Evolutionary conservation across 2,329 filamentous ascomycete genomes (phyloP).

Genomic region (Cladorrhinum sp.): DNA sequence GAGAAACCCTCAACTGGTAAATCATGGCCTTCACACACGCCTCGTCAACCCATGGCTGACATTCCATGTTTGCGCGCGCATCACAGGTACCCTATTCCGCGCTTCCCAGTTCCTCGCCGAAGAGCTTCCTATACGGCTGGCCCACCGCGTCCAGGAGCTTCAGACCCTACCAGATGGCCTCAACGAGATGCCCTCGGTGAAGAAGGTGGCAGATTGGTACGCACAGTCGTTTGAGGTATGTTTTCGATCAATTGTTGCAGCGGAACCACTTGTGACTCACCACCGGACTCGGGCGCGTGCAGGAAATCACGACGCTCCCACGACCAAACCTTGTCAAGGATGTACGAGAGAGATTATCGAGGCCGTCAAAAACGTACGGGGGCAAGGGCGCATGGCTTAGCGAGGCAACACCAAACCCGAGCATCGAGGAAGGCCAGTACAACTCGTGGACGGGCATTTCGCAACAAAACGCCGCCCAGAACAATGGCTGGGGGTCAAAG

Average conservation of each 20-base stretch:
- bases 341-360: constrained; percentile 74
- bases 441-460: constrained; percentile 51
- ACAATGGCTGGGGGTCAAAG: constrained; percentile 38
- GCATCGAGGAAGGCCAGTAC: constrained; percentile 80
- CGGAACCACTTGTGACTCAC: constrained; percentile 31
- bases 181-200: constrained; percentile 96
- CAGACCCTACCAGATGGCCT: constrained; percentile 89
- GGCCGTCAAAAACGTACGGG: constrained; percentile 51
- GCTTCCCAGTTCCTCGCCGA: constrained; percentile 98
- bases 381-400: constrained; percentile 66
- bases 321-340: constrained; percentile 74
- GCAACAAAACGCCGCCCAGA: constrained; percentile 40
- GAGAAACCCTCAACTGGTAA: constrained; percentile 86
- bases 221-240: constrained; percentile 97
- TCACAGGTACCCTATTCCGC: constrained; percentile 84
- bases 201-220: constrained; percentile 96
- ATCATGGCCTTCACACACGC: constrained; percentile 28
- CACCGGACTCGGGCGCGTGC: constrained; percentile 4
- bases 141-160: constrained; percentile 93
- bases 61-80: background rate
- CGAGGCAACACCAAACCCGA: constrained; percentile 86
- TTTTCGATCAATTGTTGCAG: constrained; percentile 5
- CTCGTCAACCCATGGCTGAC: background rate
- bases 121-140: constrained; percentile 93
- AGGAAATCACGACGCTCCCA: constrained; percentile 89